Evolutionary conservation across 1,284 basidiomycete genomes (phyloP), one percentile per base, ranked within the genome.

Genomic region (Cerioporus squamosus): DNA sequence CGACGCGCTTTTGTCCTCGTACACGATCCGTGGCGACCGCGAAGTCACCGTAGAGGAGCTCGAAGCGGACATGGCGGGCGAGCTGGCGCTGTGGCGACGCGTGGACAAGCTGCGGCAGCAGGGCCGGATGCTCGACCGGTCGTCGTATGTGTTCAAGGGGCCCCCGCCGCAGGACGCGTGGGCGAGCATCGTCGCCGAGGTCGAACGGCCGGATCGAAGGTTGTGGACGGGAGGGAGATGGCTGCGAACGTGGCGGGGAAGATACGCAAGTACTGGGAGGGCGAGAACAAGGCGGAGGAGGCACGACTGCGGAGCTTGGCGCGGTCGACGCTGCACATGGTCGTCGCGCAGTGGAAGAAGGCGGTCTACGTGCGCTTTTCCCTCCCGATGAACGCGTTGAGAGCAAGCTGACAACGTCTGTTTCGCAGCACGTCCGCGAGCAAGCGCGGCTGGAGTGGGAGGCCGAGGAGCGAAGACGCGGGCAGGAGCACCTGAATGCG

Each of bases 331-430:
- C 79, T 87, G 52, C 84, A 83, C 64, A 79, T 91, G 67, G 87
- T 98, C 20, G 79, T 85, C 24, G 84, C 82, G 33, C 91, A 95
- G 66, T 98, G 96, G 96, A 92, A 90, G 70, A 86, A 94, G 65
- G 96, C 93, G 2, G 87, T 95, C 49, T 90, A 90, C 67, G 94
- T 94, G 70, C 72, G 92, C 82, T 6, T 42, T 33, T 43, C 4
- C 43, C 43, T 50, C 42, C 12, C 10, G 22, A 24, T 31, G 14
- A 24, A 6, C 20, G 20, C 44, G 44, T 9, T 20, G 42, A n/a
- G 17, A 33, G 12, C 33, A 14, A 17, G 33, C 33, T 36, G 2
- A 36, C 15, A 14, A 18, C 33, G 23, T 15, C 24, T 24, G 12
- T 6, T 20, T 20, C 5, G 48, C 57, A 88, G 87, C 84, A 94